A percentile compares a stretch with the other conserved stretches of the same genome.
These are phyloP conservation scores for Trichoderma sp. DNA, from an alignment of 2,329 filamentous ascomycete species.

Conservation along the genomic window DNA sequence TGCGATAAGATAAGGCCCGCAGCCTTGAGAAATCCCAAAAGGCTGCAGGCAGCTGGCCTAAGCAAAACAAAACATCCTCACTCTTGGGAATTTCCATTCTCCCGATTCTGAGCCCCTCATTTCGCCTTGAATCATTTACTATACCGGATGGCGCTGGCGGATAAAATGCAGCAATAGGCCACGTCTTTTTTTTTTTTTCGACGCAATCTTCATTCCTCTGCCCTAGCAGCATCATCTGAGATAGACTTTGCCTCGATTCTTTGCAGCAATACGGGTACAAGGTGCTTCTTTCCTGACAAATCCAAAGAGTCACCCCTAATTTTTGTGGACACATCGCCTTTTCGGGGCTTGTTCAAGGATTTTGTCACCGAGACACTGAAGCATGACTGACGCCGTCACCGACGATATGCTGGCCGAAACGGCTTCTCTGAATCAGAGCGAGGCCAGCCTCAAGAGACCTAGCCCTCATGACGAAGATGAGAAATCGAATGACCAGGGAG, in stretches of 20 bases:
- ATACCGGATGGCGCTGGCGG: neutral
- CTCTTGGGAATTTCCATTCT: neutral
- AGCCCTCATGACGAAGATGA: conserved; percentile 43
- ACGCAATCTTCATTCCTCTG: neutral
- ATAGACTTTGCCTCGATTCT: neutral
- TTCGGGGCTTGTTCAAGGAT: neutral
- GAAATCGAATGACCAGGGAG: conserved; percentile 37
- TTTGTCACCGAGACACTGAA: neutral
- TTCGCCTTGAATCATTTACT: neutral
- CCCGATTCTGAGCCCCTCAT: neutral
- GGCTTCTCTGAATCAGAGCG: conserved; percentile 28
- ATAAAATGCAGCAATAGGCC: neutral
- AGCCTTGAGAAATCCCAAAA: neutral
- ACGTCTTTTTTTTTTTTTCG: neutral
- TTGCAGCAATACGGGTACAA: neutral
- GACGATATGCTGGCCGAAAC: conserved; percentile 19
- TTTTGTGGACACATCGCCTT: conserved; percentile 13
- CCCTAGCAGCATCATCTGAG: neutral
- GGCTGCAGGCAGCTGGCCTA: neutral
- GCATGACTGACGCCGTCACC: conserved; percentile 21
- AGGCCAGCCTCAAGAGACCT: conserved; percentile 47
- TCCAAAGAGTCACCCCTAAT: neutral
- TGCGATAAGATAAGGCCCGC: conserved; percentile 14
- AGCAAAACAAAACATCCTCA: neutral
- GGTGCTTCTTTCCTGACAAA: neutral